phyloP scores from a whole-genome alignment of 768 basidiomycete species.

The Psilocybe azurescens region DNA sequence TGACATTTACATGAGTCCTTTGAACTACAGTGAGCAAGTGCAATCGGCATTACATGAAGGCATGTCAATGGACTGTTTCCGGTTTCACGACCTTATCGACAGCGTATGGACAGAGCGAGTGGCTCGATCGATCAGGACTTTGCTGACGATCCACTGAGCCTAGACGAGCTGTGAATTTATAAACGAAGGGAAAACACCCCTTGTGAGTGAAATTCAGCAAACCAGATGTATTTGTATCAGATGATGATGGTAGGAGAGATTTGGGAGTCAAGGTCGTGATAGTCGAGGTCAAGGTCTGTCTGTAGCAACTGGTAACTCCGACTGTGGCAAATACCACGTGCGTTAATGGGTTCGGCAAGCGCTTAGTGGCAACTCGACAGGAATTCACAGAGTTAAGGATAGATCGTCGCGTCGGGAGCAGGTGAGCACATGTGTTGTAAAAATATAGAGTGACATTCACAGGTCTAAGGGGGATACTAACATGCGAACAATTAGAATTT shows the following conservation, averaged over 20 bases:
- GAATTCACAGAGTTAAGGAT: neutral
- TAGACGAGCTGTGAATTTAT: neutral
- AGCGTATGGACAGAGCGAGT: neutral
- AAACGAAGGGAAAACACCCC: neutral
- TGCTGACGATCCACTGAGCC: neutral
- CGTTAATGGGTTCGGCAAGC: neutral
- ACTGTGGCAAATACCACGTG: neutral
- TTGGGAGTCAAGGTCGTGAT: neutral
- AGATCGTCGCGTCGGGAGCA: neutral
- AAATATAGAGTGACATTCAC: neutral
- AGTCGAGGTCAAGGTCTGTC: neutral
- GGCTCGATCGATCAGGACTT: conserved; percentile 1
- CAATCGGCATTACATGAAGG: conserved; percentile 37
- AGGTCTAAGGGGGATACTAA: neutral
- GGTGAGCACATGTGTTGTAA: neutral
- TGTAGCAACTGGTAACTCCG: neutral
- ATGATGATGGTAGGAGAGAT: no score
- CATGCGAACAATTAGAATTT: neutral
- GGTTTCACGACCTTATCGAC: conserved; percentile 1
- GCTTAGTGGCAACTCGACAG: neutral
- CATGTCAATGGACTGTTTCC: conserved; percentile 22
- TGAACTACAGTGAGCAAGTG: conserved; percentile 3
- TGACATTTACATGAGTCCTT: conserved; percentile 9
- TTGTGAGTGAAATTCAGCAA: neutral
- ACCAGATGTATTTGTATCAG: neutral